Percentiles rank a stretch among this genome's conserved stretches.
phyloP scores from a whole-genome alignment of 805 yeast species.

The Candida ulmi region DNA sequence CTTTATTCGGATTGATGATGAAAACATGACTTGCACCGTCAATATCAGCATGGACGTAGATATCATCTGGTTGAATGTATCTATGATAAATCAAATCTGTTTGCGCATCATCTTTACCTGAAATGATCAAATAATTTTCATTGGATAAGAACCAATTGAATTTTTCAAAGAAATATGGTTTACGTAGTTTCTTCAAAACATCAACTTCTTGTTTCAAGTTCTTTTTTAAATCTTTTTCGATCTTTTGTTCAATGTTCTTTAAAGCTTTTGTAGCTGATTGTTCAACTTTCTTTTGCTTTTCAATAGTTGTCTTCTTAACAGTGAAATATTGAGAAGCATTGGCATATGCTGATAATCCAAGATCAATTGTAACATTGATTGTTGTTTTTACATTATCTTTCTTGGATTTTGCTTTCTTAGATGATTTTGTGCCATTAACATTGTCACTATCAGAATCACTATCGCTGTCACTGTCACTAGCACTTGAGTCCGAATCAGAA shows the following conservation, averaged over 20 bases:
- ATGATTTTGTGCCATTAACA: slow-evolving; percentile 3
- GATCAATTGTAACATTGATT: slow-evolving; percentile 58
- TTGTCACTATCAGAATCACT: slow-evolving; percentile 12
- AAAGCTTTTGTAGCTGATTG: slow-evolving; percentile 72
- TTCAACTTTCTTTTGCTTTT: slow-evolving; percentile 76
- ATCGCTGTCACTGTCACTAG: slow-evolving; percentile 21
- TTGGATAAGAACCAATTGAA: slow-evolving; percentile 90
- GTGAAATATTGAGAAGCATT: slow-evolving; percentile 82
- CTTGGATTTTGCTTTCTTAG: too few relatives aligned
- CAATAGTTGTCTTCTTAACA: slow-evolving; percentile 66
- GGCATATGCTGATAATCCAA: slow-evolving; percentile 74
- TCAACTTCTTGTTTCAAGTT: slow-evolving; percentile 53
- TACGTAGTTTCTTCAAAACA: slow-evolving; percentile 52
- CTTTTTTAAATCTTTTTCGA: slow-evolving; percentile 63
- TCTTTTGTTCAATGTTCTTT: slow-evolving; percentile 75
- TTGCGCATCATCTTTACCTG: slow-evolving; percentile 80
- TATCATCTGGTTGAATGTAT: slow-evolving; percentile 69
- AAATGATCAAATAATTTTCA: slow-evolving; percentile 81
- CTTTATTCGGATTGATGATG: slow-evolving; percentile 70
- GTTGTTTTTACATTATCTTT: slow-evolving; percentile 8
- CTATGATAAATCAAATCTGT: slow-evolving; percentile 75
- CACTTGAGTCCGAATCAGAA: slow-evolving; percentile 16
- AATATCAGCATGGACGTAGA: slow-evolving; percentile 66
- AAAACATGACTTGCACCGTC: slow-evolving; percentile 73
- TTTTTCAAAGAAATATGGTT: slow-evolving; percentile 89